These are phyloP conservation scores for Micractinium sp. DNA, from an alignment of 139 green algal genomes.

Conservation along the genomic window DNA sequence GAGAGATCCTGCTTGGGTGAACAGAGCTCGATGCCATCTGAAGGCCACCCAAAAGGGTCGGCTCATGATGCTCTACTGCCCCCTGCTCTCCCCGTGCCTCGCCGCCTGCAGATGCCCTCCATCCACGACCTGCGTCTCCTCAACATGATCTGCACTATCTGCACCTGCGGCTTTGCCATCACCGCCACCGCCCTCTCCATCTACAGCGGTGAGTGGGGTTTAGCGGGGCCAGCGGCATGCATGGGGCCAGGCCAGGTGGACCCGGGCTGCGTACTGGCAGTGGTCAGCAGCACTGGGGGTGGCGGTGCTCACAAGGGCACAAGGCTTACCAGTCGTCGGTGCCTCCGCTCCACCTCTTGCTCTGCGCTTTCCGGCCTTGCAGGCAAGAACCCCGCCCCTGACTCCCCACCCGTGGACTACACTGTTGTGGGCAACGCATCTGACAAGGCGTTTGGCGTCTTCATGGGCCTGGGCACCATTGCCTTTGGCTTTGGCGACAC, in stretches of 20 bases:
- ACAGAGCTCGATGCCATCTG: too few species aligned
- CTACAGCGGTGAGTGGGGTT: conserved; percentile 2
- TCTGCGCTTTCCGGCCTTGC: background rate
- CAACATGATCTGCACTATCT: conserved; percentile 54
- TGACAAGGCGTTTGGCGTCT: conserved; percentile 31
- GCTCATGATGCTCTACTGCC: too few species aligned
- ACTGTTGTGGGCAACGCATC: background rate
- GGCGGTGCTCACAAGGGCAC: too few species aligned
- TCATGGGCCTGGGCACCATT: conserved; percentile 49
- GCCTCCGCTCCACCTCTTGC: background rate
- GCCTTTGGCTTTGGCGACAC: conserved; percentile 60
- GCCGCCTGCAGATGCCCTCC: conserved; percentile 17
- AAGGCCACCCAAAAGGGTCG: too few species aligned
- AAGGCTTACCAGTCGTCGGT: too few species aligned
- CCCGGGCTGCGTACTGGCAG: too few species aligned
- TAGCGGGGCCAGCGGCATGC: too few species aligned
- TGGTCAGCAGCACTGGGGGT: too few species aligned
- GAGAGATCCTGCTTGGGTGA: too few species aligned
- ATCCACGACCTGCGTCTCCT: conserved; percentile 47
- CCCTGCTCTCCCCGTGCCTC: background rate
- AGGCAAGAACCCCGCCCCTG: conserved; percentile 6
- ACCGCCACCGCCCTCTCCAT: conserved; percentile 41
- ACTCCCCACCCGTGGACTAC: background rate
- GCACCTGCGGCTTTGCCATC: conserved; percentile 44
- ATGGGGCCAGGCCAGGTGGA: too few species aligned